Evolutionary conservation across 2,329 filamentous ascomycete genomes (phyloP).

Genomic region (Trichophyton verrucosum): DNA sequence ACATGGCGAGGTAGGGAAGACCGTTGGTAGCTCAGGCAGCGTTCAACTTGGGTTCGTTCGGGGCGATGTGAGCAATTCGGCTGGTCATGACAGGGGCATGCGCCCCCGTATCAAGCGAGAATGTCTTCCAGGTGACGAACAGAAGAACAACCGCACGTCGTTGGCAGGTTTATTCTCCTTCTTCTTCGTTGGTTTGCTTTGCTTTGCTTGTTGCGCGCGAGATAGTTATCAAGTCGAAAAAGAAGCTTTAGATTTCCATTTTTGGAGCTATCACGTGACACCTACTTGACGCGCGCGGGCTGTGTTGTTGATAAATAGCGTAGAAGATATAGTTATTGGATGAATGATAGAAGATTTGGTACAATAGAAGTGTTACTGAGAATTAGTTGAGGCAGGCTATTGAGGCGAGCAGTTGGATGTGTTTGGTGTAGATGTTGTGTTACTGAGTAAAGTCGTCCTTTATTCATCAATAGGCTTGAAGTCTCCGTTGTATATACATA

Average conservation of each 20-base stretch:
- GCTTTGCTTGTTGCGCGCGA: not conserved
- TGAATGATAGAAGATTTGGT: not conserved
- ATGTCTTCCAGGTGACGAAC: not conserved
- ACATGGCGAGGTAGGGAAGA: not conserved
- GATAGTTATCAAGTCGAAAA: not conserved
- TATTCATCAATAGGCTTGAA: constrained; percentile 26
- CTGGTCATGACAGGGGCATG: not conserved
- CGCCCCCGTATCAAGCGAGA: not conserved
- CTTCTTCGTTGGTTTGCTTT: not conserved
- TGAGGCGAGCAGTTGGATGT: not conserved
- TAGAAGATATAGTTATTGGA: not conserved
- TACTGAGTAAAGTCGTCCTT: not conserved
- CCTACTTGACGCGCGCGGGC: not conserved
- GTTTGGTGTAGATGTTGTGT: not conserved
- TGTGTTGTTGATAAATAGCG: not conserved
- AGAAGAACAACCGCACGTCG: not conserved
- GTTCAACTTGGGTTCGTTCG: not conserved
- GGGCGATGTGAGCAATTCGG: not conserved
- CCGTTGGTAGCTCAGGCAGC: not conserved
- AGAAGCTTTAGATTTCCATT: not conserved
- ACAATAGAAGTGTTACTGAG: not conserved
- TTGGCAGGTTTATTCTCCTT: too few relatives aligned
- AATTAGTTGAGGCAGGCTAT: not conserved
- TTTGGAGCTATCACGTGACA: not conserved
- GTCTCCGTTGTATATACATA: constrained; percentile 48